Percentiles rank a stretch among this genome's conserved stretches.
Evolutionary conservation across 257 asterid species (phyloP).

Genomic region (Anisodus tanguticus): DNA sequence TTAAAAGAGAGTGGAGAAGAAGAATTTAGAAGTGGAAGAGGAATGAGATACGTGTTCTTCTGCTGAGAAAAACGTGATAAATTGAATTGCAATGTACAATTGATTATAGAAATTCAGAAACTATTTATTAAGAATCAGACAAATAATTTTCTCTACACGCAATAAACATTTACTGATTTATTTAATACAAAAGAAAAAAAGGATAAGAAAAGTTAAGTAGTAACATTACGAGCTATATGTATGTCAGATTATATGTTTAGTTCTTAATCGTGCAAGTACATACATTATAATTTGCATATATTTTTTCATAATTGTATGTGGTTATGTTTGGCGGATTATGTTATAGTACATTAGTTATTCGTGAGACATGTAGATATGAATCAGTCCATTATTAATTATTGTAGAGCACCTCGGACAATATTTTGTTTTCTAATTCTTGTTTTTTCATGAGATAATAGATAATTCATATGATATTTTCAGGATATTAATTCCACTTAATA

Average conservation of each 20-base stretch:
- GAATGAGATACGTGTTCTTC: constrained; percentile 13
- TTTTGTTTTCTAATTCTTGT: background rate
- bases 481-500: no score
- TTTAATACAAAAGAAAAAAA: background rate
- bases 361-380: background rate
- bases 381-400: no score
- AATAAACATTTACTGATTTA: background rate
- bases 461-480: no score
- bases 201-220: background rate
- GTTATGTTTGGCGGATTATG: no score
- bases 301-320: no score
- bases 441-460: no score
- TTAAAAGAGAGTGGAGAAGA: background rate
- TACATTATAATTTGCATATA: no score
- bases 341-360: no score
- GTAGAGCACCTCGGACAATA: no score
- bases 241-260: no score
- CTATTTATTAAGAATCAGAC: background rate
- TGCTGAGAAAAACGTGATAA: background rate
- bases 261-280: no score
- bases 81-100: background rate
- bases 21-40: background rate
- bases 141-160: background rate
- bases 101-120: background rate
- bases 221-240: background rate